Conservation (phyloP, 768 basidiomycete species). For the Boletellus emodensis region DNA sequence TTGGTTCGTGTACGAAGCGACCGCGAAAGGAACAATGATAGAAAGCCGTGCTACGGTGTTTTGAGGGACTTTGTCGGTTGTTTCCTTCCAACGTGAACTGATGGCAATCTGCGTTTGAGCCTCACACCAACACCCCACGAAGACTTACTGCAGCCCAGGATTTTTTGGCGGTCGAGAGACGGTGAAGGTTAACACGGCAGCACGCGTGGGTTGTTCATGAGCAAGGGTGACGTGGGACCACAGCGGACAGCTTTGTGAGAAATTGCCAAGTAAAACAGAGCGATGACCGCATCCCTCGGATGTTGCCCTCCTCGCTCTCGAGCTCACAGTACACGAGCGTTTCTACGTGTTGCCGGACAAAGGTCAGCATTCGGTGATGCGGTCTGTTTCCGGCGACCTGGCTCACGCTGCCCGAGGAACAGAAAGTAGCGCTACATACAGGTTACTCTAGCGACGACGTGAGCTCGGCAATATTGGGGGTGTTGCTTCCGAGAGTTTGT, state of each 20-base stretch:
- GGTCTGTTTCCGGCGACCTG: no score
- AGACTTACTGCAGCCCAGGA: constrained; percentile 13
- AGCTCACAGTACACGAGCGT: neutral
- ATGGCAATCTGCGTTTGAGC: neutral
- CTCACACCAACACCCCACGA: neutral
- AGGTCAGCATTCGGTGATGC: no score
- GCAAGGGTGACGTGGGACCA: constrained; percentile 21
- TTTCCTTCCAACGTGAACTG: constrained; percentile 2
- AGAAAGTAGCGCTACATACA: no score
- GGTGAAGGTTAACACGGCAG: constrained; percentile 6
- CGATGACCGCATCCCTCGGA: no score
- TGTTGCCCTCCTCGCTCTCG: no score
- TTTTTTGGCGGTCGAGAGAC: constrained; percentile 2
- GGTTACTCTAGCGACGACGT: no score
- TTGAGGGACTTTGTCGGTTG: constrained; percentile 1
- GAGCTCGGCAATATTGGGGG: no score
- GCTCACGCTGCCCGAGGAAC: no score
- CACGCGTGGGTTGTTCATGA: constrained; percentile 15
- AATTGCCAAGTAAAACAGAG: neutral
- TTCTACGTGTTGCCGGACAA: neutral
- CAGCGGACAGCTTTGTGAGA: neutral
- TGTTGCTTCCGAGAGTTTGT: no score
- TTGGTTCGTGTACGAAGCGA: constrained; percentile 5
- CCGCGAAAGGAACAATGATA: constrained; percentile 13
- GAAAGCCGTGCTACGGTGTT: constrained; percentile 10